A percentile compares a stretch with the other conserved stretches of the same genome.
Conservation (phyloP, 306 rosid genomes). For the Dryas drummondii region DNA sequence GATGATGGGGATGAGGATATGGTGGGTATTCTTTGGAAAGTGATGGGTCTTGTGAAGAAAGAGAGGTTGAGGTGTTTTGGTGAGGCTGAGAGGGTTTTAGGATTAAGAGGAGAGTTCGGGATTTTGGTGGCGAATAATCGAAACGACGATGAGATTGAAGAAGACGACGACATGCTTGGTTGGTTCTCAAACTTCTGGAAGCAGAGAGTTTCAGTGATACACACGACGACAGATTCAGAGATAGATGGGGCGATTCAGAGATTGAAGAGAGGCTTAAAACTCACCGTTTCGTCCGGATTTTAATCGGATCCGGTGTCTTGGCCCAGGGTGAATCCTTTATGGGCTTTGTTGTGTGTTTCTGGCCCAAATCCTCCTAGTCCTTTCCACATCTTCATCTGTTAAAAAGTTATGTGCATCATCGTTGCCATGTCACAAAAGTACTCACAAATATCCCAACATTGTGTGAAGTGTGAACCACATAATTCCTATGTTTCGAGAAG, state of each 20-base stretch:
- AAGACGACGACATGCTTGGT: constrained; percentile 41
- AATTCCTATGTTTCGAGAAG: too few relatives aligned
- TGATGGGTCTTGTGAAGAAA: constrained; percentile 42
- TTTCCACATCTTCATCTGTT: too few relatives aligned
- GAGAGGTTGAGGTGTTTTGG: constrained; percentile 16
- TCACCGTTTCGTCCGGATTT: neutral
- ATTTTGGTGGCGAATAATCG: constrained; percentile 52
- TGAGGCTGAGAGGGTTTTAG: constrained; percentile 15
- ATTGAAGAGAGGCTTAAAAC: neutral
- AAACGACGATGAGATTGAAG: constrained; percentile 50
- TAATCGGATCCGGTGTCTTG: too few relatives aligned
- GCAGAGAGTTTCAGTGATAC: neutral
- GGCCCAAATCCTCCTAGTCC: too few relatives aligned
- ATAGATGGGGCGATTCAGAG: neutral
- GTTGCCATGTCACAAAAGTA: too few relatives aligned
- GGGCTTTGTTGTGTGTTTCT: too few relatives aligned
- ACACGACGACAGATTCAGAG: neutral
- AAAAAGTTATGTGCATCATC: too few relatives aligned
- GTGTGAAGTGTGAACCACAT: too few relatives aligned
- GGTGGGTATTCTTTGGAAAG: constrained; percentile 61
- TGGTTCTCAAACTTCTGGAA: neutral
- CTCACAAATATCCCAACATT: too few relatives aligned
- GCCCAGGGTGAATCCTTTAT: too few relatives aligned
- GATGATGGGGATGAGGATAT: constrained; percentile 1
- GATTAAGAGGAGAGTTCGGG: constrained; percentile 15